Evolutionary conservation across 139 green algal species (phyloP).

Genomic region (Spirogloea muscicola): DNA sequence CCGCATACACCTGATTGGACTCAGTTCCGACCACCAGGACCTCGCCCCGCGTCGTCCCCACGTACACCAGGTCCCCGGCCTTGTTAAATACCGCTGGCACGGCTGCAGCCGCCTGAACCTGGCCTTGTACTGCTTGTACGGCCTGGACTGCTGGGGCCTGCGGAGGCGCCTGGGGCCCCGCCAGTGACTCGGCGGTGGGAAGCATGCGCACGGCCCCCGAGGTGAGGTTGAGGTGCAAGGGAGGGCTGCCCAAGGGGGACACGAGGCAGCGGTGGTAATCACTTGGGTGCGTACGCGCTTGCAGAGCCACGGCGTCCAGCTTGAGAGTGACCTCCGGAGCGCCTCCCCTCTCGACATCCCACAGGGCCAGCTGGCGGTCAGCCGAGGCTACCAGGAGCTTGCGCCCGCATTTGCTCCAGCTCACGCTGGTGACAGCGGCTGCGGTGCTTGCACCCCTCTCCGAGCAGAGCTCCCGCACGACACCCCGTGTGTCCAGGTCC

Average conservation of each 20-base stretch:
- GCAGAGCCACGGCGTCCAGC: conserved; percentile 8
- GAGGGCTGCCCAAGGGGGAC: conserved; percentile 50
- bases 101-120: not conserved
- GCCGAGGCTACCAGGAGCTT: conserved; percentile 56
- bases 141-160: too few relatives aligned
- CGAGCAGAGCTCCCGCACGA: conserved; percentile 51
- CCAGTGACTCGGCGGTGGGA: not conserved
- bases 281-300: conserved; percentile 30
- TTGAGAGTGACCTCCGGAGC: not conserved
- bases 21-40: conserved; percentile 62
- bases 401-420: conserved; percentile 69
- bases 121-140: too few relatives aligned
- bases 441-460: not conserved
- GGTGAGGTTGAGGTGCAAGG: conserved; percentile 53
- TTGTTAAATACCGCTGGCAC: conserved; percentile 56
- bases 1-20: conserved; percentile 5
- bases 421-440: conserved; percentile 55
- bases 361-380: conserved; percentile 60
- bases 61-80: conserved; percentile 49
- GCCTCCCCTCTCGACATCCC: conserved; percentile 57
- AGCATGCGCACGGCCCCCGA: not conserved
- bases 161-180: not conserved
- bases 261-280: conserved; percentile 42
- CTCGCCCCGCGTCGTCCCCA: conserved; percentile 52
- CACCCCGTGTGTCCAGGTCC: conserved; percentile 76